Evolutionary conservation across 768 basidiomycete species (phyloP), one percentile per base, ranked within the genome.

Genomic region (Amanita muscaria): DNA sequence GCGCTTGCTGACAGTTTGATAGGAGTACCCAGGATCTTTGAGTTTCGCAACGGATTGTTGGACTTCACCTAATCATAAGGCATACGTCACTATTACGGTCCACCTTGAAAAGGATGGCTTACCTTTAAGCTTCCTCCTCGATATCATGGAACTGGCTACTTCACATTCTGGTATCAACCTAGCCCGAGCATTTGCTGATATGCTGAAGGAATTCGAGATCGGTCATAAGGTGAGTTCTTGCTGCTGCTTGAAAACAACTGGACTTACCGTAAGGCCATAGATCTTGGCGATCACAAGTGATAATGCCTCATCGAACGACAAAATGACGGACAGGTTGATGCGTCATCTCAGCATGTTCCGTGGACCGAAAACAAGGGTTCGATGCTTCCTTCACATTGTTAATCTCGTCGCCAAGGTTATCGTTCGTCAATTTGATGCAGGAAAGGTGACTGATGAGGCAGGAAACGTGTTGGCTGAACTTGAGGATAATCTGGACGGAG

Each of bases 11-110:
- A n/a, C n/a, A n/a, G n/a, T n/a, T n/a, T n/a, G n/a, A n/a, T n/a
- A 29, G 27, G 27, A 36, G n/a, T 10, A 36, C 15, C 15, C 5
- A 9, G 35, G 35, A 36, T 6, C 5, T 16, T 10, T 36, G 7
- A 36, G 35, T n/a, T 36, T 36, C n/a, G 5, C 6, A 6, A 36
- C 21, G 15, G 35, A 36, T 22, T 5, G 6, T n/a, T 36, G 35
- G 35, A 36, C 35, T 10, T 36, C 35, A 5, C 35, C 35, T 6
- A 36, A 36, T n/a, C 35, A 36, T n/a, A 6, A n/a, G 5, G 35
- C 35, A 6, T 36, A 36, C n/a, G 35, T 36, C 1, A 47, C 49
- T 4, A 36, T 53, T 11, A 51, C 50, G 4, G 41, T 29, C 15
- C 39, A 38, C 27, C 21, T 36, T 22, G 35, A 36, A 22, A 15